These are phyloP conservation scores for Carex parvula DNA, from an alignment of 176 grass and related monocot genomes.

Conservation along the genomic window DNA sequence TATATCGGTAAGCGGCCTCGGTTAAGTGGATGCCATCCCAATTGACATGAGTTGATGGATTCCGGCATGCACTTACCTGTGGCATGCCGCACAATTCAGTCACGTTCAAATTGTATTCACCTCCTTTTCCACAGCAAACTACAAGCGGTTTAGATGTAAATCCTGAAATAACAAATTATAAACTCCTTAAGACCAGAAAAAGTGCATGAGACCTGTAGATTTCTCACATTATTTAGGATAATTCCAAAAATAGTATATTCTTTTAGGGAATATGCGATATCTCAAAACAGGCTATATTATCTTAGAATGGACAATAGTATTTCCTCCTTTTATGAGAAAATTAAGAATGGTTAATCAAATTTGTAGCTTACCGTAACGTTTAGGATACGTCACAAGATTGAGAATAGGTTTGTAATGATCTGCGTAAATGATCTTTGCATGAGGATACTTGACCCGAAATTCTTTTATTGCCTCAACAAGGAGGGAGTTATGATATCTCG, in stretches of 20 bases:
- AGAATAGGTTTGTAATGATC: constrained; percentile 65
- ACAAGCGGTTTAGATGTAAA: constrained; percentile 49
- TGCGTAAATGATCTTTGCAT: constrained; percentile 57
- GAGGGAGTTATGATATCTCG: constrained; percentile 62
- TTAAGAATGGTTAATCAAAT: neutral
- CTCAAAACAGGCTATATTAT: neutral
- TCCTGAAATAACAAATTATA: constrained; percentile 31
- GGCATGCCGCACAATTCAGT: constrained; percentile 51
- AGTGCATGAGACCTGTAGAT: too few relatives aligned
- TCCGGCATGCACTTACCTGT: constrained; percentile 37
- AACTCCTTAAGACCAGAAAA: neutral
- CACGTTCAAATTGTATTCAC: constrained; percentile 72
- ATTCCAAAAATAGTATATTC: neutral
- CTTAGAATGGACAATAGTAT: neutral
- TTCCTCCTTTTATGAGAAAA: neutral
- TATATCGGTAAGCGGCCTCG: constrained; percentile 63
- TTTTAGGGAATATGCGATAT: neutral
- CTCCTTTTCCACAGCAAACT: constrained; percentile 68
- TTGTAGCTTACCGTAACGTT: constrained; percentile 53
- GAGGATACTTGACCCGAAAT: constrained; percentile 38
- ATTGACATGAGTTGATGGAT: constrained; percentile 58
- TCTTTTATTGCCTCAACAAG: constrained; percentile 40
- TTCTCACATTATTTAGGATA: neutral
- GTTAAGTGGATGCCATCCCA: constrained; percentile 94
- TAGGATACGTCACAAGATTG: constrained; percentile 48